A percentile compares a stretch with the other conserved stretches of the same genome.
phyloP scores from a whole-genome alignment of 2,329 filamentous ascomycete species.

The Fusarium aywerte region DNA sequence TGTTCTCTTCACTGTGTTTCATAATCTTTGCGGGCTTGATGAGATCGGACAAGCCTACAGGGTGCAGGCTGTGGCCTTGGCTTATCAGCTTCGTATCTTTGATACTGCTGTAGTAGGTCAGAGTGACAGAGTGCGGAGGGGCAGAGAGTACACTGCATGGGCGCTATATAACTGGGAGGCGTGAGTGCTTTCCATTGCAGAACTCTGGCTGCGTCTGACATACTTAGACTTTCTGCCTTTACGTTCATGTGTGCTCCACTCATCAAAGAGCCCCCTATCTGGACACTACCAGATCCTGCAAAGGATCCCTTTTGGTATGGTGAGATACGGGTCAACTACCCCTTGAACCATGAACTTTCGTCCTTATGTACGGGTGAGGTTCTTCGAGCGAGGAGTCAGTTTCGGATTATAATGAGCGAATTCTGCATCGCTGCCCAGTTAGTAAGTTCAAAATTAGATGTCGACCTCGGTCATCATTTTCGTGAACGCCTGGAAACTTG shows the following conservation, averaged over 20 bases:
- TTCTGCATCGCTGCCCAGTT: slow-evolving; percentile 38
- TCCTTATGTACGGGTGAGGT: slow-evolving; percentile 45
- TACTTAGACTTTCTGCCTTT: slow-evolving; percentile 39
- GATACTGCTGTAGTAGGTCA: slow-evolving; percentile 10
- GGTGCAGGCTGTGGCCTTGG: slow-evolving; percentile 49
- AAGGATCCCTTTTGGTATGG: slow-evolving; percentile 48
- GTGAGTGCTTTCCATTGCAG: slow-evolving; percentile 21
- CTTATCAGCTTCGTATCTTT: slow-evolving; percentile 50
- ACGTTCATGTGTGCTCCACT: slow-evolving; percentile 46
- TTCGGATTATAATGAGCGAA: slow-evolving; percentile 52
- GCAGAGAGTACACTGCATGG: slow-evolving; percentile 50
- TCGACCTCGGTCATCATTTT: slow-evolving; percentile 38
- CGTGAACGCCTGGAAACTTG: slow-evolving; percentile 41
- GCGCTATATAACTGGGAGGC: slow-evolving; percentile 51
- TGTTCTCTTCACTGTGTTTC: slow-evolving; percentile 48
- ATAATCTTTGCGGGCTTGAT: slow-evolving; percentile 52
- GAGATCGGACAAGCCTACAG: slow-evolving; percentile 52
- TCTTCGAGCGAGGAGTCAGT: slow-evolving; percentile 44
- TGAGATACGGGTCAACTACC: slow-evolving; percentile 53
- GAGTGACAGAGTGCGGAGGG: slow-evolving; percentile 36
- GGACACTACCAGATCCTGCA: slow-evolving; percentile 46
- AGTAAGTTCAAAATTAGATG: slow-evolving; percentile 15
- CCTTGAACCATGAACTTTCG: slow-evolving; percentile 36
- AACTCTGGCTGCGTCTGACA: accelerated
- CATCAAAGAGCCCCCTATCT: slow-evolving; percentile 46